A percentile compares a stretch with the other conserved stretches of the same genome.
Conservation (phyloP, 306 rosid species). For the Vachellia collinsii region DNA sequence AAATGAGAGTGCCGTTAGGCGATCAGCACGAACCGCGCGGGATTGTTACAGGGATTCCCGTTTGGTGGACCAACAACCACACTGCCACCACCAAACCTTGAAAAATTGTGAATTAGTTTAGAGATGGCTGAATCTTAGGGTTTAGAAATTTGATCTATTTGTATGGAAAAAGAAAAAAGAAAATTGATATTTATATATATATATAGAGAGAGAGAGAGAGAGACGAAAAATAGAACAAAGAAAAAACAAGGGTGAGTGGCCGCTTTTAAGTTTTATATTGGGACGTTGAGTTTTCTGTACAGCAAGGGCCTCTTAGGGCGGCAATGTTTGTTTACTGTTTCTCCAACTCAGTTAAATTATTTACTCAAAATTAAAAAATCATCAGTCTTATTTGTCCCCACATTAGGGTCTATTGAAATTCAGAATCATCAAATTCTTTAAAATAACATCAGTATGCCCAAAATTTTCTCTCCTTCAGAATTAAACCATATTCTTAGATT, state of each 20-base stretch:
- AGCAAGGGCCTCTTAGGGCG: background rate
- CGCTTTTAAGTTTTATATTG: background rate
- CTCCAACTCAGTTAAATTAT: background rate
- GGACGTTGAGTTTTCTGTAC: background rate
- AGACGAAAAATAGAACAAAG: too few relatives aligned
- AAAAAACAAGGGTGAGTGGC: too few relatives aligned
- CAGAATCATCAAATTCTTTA: too few relatives aligned
- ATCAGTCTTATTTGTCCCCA: background rate
- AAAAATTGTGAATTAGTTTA: background rate
- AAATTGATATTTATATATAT: too few relatives aligned
- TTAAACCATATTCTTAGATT: background rate
- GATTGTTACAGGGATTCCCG: constrained; percentile 27
- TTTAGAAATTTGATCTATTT: too few relatives aligned
- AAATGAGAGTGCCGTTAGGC: background rate
- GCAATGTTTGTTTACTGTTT: background rate
- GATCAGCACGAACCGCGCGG: background rate
- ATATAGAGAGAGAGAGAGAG: too few relatives aligned
- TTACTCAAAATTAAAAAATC: background rate
- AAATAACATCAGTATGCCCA: too few relatives aligned
- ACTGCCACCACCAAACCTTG: background rate
- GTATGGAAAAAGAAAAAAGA: too few relatives aligned
- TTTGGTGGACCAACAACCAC: constrained; percentile 10
- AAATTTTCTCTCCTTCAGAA: background rate
- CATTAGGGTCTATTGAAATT: background rate
- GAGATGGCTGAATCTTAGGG: background rate